phyloP scores from a whole-genome alignment of 345 rosid species.

The Brassica nigra region DNA sequence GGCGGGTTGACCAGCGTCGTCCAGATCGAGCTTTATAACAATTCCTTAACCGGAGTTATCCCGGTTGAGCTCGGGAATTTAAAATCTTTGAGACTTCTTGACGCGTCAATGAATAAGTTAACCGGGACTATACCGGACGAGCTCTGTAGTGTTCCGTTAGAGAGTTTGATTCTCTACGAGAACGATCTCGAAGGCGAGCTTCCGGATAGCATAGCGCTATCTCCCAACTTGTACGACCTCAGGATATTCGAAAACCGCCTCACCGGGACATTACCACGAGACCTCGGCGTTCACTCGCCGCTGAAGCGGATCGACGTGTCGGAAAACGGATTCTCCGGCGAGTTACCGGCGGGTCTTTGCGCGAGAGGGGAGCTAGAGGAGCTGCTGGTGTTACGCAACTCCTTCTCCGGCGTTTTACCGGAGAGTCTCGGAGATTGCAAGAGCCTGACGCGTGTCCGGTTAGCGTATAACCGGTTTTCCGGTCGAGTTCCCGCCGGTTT shows the following conservation, averaged over 20 bases:
- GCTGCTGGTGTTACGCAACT: constrained; percentile 64
- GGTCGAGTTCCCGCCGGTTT: constrained; percentile 76
- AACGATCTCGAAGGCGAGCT: constrained; percentile 66
- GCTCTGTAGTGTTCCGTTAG: constrained; percentile 64
- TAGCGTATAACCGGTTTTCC: constrained; percentile 65
- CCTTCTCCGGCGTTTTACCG: constrained; percentile 71
- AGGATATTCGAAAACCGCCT: constrained; percentile 70
- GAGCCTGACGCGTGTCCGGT: constrained; percentile 75
- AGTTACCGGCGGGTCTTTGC: constrained; percentile 65
- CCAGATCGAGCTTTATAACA: constrained; percentile 95
- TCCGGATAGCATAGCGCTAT: constrained; percentile 61
- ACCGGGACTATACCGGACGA: constrained; percentile 76
- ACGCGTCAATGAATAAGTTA: constrained; percentile 80
- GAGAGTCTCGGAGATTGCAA: constrained; percentile 56
- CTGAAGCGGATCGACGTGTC: constrained; percentile 79
- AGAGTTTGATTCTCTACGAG: constrained; percentile 86
- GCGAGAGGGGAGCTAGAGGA: constrained; percentile 71
- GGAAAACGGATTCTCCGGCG: constrained; percentile 63
- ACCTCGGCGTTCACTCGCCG: constrained; percentile 78
- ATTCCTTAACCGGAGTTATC: constrained; percentile 74
- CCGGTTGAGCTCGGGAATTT: constrained; percentile 65
- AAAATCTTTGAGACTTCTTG: constrained; percentile 64
- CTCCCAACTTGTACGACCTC: constrained; percentile 77
- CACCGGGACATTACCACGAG: constrained; percentile 62
- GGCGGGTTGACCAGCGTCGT: constrained; percentile 60